Percentiles rank a stretch among this genome's conserved stretches.
Evolutionary conservation across 805 yeast genomes (phyloP).

Genomic region (Naumovozyma castellii): DNA sequence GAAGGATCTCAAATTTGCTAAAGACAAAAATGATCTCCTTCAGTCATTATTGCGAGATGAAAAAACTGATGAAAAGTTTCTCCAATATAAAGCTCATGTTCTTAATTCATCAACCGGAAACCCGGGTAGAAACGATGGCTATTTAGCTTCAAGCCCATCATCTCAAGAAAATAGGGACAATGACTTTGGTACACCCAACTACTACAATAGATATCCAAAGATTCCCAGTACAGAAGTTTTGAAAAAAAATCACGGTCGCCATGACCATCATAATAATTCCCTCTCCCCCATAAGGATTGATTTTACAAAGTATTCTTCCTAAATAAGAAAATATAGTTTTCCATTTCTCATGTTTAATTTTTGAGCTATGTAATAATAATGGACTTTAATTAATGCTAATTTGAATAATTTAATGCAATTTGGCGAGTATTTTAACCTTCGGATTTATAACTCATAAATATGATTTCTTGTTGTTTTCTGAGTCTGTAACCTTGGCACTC

Average conservation of each 20-base stretch:
- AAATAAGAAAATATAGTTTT: not conserved
- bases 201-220: no score
- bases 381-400: not conserved
- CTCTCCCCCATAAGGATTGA: conserved; percentile 28
- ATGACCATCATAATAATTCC: conserved; percentile 8
- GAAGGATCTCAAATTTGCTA: conserved; percentile 16
- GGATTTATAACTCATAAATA: not conserved
- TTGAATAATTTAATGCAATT: not conserved
- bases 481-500: conserved; percentile 68
- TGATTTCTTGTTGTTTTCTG: conserved; percentile 48
- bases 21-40: not conserved
- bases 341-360: not conserved
- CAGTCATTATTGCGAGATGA: not conserved
- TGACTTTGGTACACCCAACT: no score
- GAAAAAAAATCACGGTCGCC: not conserved
- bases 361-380: not conserved
- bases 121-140: no score
- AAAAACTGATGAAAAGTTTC: not conserved
- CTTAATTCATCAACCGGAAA: conserved; percentile 3
- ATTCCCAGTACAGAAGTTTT: no score
- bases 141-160: no score
- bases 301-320: conserved; percentile 18
- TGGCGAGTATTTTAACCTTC: no score
- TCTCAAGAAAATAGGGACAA: no score
- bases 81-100: conserved; percentile 3